phyloP scores from a whole-genome alignment of 805 yeast species.

The Wickerhamiella parazyma region DNA sequence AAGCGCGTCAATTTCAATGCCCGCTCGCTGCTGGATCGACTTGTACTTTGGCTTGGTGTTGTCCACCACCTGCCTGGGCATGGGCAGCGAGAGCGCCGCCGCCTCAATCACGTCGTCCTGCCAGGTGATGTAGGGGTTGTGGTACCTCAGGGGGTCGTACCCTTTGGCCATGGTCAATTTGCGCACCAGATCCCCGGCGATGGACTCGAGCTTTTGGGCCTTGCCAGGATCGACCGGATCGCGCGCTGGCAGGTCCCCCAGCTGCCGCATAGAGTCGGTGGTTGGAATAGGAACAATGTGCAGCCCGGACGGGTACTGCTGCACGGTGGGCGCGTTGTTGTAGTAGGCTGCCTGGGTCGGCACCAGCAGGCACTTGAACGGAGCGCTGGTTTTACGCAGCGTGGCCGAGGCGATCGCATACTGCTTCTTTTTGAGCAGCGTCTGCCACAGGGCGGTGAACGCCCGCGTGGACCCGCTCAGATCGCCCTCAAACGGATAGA shows the following conservation, averaged over 20 bases:
- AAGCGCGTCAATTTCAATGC: constrained; percentile 10
- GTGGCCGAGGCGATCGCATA: constrained; percentile 68
- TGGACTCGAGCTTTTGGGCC: neutral
- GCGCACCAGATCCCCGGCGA: constrained; percentile 24
- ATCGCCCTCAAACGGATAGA: constrained; percentile 53
- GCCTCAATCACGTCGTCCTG: constrained; percentile 53
- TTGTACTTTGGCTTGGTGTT: constrained; percentile 19
- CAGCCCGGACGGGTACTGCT: constrained; percentile 54
- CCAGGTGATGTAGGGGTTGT: constrained; percentile 26
- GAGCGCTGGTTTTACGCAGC: constrained; percentile 38
- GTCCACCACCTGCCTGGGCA: constrained; percentile 21
- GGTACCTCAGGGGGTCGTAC: constrained; percentile 42
- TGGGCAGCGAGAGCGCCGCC: constrained; percentile 45
- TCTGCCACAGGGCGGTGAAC: constrained; percentile 51
- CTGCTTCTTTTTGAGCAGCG: constrained; percentile 37
- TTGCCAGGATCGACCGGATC: neutral
- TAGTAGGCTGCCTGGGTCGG: constrained; percentile 25
- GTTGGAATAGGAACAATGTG: constrained; percentile 57
- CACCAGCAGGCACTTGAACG: constrained; percentile 52
- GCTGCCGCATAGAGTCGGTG: constrained; percentile 56
- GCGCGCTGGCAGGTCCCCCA: constrained; percentile 33
- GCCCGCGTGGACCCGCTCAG: constrained; percentile 52
- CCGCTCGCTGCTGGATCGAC: constrained; percentile 19
- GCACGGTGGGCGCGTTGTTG: constrained; percentile 12
- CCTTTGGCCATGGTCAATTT: constrained; percentile 33